phyloP scores from a whole-genome alignment of 257 asterid genomes.

The Nicotiana tabacum region DNA sequence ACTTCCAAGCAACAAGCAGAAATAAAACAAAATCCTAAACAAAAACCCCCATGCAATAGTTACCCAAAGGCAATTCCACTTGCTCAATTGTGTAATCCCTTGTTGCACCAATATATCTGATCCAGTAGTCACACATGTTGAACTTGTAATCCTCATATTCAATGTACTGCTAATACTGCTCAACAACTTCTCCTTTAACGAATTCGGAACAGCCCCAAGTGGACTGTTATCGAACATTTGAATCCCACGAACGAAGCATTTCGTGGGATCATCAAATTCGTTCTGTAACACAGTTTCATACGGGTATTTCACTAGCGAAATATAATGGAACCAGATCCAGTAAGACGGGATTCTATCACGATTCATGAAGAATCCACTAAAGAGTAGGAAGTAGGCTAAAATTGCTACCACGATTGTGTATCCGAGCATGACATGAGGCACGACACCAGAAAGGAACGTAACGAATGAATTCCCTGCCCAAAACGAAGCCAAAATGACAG shows the following conservation, averaged over 20 bases:
- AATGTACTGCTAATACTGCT: constrained; percentile 16
- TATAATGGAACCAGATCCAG: constrained; percentile 46
- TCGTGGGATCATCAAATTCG: constrained; percentile 24
- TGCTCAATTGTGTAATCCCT: constrained; percentile 23
- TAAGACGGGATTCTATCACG: constrained; percentile 34
- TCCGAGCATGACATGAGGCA: constrained; percentile 30
- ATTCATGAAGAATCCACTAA: constrained; percentile 32
- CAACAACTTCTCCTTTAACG: constrained; percentile 23
- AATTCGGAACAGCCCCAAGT: constrained; percentile 3
- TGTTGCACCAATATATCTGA: constrained; percentile 29
- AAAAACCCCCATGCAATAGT: constrained; percentile 38
- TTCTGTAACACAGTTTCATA: constrained; percentile 34
- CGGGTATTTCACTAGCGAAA: constrained; percentile 35
- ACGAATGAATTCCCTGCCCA: constrained; percentile 48
- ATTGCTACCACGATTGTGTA: constrained; percentile 29
- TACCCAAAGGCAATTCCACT: constrained; percentile 36
- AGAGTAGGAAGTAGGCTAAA: constrained; percentile 28
- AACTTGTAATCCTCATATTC: constrained; percentile 25
- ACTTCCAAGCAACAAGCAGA: constrained; percentile 23
- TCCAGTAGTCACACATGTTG: constrained; percentile 30
- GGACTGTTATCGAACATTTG: constrained; percentile 37
- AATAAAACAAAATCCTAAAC: constrained; percentile 35
- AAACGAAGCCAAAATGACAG: constrained; percentile 29
- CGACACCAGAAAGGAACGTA: constrained; percentile 31
- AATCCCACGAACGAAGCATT: constrained; percentile 34